Evolutionary conservation across 805 yeast species (phyloP).

Genomic region (Torulaspora delbrueckii): DNA sequence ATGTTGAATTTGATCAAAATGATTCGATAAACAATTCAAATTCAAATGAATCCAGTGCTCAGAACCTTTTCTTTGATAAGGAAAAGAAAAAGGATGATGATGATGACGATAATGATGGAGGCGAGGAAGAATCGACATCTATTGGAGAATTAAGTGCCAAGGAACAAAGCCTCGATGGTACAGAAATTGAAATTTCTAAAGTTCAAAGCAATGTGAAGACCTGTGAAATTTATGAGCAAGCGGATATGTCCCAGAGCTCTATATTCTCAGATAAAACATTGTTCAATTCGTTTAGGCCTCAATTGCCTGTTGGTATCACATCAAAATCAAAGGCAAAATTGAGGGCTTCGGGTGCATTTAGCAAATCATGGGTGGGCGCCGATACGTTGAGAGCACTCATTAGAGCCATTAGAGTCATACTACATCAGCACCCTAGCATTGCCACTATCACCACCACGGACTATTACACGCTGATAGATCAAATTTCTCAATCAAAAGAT

Average conservation of each 20-base stretch:
- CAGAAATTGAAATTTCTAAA: slow-evolving; percentile 4
- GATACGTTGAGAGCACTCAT: slow-evolving; percentile 20
- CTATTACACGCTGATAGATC: slow-evolving; percentile 16
- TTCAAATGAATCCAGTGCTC: slow-evolving; percentile 3
- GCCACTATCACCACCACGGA: slow-evolving; percentile 25
- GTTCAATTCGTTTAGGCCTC: slow-evolving; percentile 20
- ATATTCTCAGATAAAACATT: slow-evolving; percentile 18
- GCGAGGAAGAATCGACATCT: slow-evolving; percentile 1
- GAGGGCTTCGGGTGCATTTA: slow-evolving; percentile 13
- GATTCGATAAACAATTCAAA: slow-evolving; percentile 1
- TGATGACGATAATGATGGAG: slow-evolving; percentile 6
- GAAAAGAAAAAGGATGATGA: slow-evolving; percentile 2
- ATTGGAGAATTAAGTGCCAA: background rate
- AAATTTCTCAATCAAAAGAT: slow-evolving; percentile 19
- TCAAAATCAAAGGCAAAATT: slow-evolving; percentile 23
- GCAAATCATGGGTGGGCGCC: slow-evolving; percentile 27
- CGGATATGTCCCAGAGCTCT: slow-evolving; percentile 19
- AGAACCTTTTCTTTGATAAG: slow-evolving; percentile 5
- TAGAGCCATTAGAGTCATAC: slow-evolving; percentile 18
- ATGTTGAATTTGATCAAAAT: background rate
- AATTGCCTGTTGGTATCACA: slow-evolving; percentile 31
- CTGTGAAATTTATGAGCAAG: slow-evolving; percentile 24
- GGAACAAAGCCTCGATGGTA: slow-evolving; percentile 4
- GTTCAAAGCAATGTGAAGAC: slow-evolving; percentile 13
- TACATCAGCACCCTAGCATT: slow-evolving; percentile 26